phyloP scores from a whole-genome alignment of 2,329 filamentous ascomycete species.

The Westerdykella ornata region DNA sequence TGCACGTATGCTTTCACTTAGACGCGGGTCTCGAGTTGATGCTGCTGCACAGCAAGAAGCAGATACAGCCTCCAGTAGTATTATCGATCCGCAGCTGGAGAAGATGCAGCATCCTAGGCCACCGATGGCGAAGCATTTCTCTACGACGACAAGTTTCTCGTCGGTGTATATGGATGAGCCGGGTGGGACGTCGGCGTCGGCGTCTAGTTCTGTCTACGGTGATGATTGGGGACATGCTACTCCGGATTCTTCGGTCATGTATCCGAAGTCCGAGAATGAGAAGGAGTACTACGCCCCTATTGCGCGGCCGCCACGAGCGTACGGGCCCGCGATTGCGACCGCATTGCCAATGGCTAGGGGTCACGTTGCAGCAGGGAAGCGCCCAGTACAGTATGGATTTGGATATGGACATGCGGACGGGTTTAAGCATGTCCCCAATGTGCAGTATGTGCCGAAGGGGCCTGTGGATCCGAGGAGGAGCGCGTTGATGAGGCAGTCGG shows the following conservation, averaged over 20 bases:
- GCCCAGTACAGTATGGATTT: slow-evolving; percentile 15
- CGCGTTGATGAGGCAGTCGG: slow-evolving; percentile 17
- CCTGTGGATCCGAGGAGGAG: slow-evolving; percentile 14
- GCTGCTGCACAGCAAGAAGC: slow-evolving; percentile 2
- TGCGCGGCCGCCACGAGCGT: slow-evolving; percentile 10
- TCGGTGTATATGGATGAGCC: slow-evolving; percentile 28
- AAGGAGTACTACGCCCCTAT: slow-evolving; percentile 7
- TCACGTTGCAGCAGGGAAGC: slow-evolving; percentile 13
- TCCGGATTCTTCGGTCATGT: slow-evolving; percentile 16
- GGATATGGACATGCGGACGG: slow-evolving; percentile 9
- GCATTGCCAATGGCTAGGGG: neutral
- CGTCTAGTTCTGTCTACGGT: slow-evolving; percentile 13
- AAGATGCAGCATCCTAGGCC: slow-evolving; percentile 35
- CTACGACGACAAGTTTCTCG: slow-evolving; percentile 28
- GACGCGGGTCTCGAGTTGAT: slow-evolving; percentile 2
- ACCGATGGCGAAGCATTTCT: slow-evolving; percentile 16
- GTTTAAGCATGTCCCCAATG: slow-evolving; percentile 7
- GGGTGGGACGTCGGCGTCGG: slow-evolving; percentile 6
- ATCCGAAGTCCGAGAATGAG: slow-evolving; percentile 14
- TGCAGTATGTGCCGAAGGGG: slow-evolving; percentile 3
- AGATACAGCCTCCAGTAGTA: slow-evolving; percentile 20
- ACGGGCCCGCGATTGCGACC: slow-evolving; percentile 5
- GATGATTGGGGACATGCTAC: slow-evolving; percentile 18
- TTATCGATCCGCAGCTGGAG: slow-evolving; percentile 27
- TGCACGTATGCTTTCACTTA: slow-evolving; percentile 22